Percentiles rank a stretch among this genome's conserved stretches.
phyloP scores from a whole-genome alignment of 2,329 filamentous ascomycete genomes.

The Zymoseptoria crescenta region DNA sequence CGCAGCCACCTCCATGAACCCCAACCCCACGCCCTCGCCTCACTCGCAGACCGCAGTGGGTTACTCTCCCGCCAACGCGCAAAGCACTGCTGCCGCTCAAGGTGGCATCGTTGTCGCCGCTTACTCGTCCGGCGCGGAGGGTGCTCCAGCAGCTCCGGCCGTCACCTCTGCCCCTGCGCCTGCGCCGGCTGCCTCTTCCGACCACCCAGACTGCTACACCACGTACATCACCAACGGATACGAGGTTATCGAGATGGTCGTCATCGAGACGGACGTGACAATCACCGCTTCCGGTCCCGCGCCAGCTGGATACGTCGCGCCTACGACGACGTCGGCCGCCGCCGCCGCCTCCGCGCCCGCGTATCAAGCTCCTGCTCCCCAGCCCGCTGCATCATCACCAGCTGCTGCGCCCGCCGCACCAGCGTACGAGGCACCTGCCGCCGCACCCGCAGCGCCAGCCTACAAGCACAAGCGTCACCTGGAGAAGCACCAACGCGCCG shows the following conservation, averaged over 20 bases:
- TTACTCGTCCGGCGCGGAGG: constrained; percentile 1
- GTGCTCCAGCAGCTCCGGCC: constrained; percentile 2
- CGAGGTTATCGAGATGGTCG: constrained; percentile 38
- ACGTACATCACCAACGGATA: constrained; percentile 37
- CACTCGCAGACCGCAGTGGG: constrained; percentile 11
- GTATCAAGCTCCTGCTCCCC: constrained; percentile 19
- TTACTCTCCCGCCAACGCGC: constrained; percentile 21
- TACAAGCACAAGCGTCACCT: constrained; percentile 25
- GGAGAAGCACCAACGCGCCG: constrained; percentile 20
- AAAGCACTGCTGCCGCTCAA: constrained; percentile 17
- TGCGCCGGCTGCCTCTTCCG: constrained; percentile 13
- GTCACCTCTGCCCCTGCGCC: constrained; percentile 12
- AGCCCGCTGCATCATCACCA: constrained; percentile 22
- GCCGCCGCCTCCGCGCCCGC: constrained; percentile 11
- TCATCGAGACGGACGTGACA: constrained; percentile 35
- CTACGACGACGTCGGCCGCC: neutral
- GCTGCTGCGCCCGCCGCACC: neutral
- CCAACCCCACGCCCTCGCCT: constrained; percentile 10
- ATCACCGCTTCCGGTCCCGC: constrained; percentile 32
- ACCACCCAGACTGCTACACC: constrained; percentile 31
- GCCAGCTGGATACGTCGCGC: constrained; percentile 6
- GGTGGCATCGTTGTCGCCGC: constrained; percentile 19
- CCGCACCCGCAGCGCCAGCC: neutral
- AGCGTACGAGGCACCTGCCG: constrained; percentile 3
- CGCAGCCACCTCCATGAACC: constrained; percentile 11